Conservation (phyloP, 2,329 filamentous ascomycete genomes). For the Sporothrix variecibatus region DNA sequence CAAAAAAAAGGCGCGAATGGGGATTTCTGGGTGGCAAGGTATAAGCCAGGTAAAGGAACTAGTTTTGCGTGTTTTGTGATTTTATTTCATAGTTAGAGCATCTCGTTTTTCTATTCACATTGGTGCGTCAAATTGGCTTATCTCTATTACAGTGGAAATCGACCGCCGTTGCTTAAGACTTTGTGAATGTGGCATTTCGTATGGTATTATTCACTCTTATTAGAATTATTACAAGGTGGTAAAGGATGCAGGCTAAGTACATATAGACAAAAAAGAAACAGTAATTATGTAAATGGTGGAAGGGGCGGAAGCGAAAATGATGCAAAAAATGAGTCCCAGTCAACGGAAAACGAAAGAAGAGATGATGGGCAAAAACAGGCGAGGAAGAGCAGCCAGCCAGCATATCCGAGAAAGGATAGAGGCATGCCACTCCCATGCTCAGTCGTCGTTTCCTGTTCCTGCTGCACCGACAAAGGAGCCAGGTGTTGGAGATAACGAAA, state of each 20-base stretch:
- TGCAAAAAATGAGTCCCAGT: neutral
- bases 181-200: neutral
- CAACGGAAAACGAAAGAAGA: neutral
- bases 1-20: neutral
- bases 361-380: neutral
- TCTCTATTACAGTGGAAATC: too few species aligned
- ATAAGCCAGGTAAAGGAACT: neutral
- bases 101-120: too few species aligned
- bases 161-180: too few species aligned
- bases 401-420: neutral
- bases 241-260: conserved; percentile 14
- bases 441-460: neutral
- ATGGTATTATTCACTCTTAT: conserved; percentile 2
- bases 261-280: neutral
- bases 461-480: neutral
- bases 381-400: neutral
- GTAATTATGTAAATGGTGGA: neutral
- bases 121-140: too few species aligned
- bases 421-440: neutral
- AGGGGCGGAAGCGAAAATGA: neutral
- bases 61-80: too few species aligned
- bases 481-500: neutral
- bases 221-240: conserved; percentile 22
- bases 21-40: neutral
- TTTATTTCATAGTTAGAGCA: too few species aligned